Base-by-base conservation (phyloP, 306 rosid genomes). In the Senna tora region DNA sequence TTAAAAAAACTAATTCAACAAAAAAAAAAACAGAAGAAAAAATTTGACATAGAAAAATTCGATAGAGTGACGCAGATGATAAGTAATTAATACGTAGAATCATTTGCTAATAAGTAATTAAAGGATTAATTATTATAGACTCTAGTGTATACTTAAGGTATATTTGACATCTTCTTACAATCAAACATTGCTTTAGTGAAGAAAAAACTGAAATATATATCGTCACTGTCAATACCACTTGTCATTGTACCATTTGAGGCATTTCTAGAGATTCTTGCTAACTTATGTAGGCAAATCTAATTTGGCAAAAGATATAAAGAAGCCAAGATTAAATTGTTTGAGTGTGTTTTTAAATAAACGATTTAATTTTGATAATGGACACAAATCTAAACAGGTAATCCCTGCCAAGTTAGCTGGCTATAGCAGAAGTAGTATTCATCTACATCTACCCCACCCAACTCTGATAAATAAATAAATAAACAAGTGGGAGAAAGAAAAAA, bases 261-360 rank as follows among this genome's bases (percentile, higher is more conserved):
- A 72, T 77, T 55, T 62, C 0, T 1, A 7, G 79, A 75, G 64
- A 76, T 72, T 79, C 72, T 49, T 65, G n/a, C 67, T 63, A 73
- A 62, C 46, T 75, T 71, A 47, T 36, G 51, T 50, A 4, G 10
- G 45, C 16, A 47, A 39, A 58, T 65, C 62, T 9, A 65, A 49
- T 32, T 25, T 25, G 30, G 30, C 30, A 25, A 25, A 25, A 25
- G 30, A 25, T 25, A 25, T 25, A 3, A 25, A 25, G n/a, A 25
- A 25, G 30, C 30, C 3, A 3, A 25, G 30, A 25, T 25, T 25
- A 25, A 25, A 25, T 25, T 25, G 30, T 25, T 3, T 25, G 30
- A 1, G 1, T 25, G 30, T 25, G 30, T 25, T 25, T 25, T 25
- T 1, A 25, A 25, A 25, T 3, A 25, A 25, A 3, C 30, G 30